A percentile compares a stretch with the other conserved stretches of the same genome.
These are phyloP conservation scores for Orbilia quercus DNA, from an alignment of 2,329 filamentous ascomycete genomes.

Conservation along the genomic window DNA sequence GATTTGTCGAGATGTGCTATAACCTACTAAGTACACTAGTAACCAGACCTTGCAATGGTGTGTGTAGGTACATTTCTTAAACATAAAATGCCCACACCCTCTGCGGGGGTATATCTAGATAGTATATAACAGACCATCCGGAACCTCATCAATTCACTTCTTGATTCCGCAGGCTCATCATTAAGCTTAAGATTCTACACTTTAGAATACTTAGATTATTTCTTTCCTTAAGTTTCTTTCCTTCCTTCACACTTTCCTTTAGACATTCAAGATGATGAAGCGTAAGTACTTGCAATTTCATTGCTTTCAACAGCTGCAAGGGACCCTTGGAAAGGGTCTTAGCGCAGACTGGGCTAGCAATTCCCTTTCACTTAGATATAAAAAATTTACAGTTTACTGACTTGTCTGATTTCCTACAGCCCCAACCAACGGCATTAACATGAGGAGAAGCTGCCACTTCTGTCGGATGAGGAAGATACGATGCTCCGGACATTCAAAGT, in stretches of 20 bases:
- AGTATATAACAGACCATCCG: slow-evolving; percentile 56
- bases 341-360: background rate
- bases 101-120: slow-evolving; percentile 52
- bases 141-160: slow-evolving; percentile 47
- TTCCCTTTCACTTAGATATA: background rate
- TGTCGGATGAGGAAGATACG: slow-evolving; percentile 56
- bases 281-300: slow-evolving; percentile 48
- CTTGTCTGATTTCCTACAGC: slow-evolving; percentile 8
- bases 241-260: slow-evolving; percentile 51
- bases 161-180: slow-evolving; percentile 52
- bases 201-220: slow-evolving; percentile 41
- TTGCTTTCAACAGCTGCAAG: too few species aligned
- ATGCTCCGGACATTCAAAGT: slow-evolving; percentile 56
- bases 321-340: background rate
- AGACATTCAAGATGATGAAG: slow-evolving; percentile 55
- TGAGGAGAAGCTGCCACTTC: slow-evolving; percentile 58
- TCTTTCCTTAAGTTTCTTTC: slow-evolving; percentile 49
- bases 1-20: slow-evolving; percentile 40
- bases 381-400: too few species aligned
- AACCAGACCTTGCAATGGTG: slow-evolving; percentile 37
- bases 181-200: slow-evolving; percentile 49
- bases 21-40: too few species aligned
- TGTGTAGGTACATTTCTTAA: slow-evolving; percentile 41
- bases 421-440: slow-evolving; percentile 51
- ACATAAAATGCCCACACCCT: slow-evolving; percentile 49